Percentiles rank a stretch among this genome's conserved stretches.
Evolutionary conservation across 805 yeast genomes (phyloP).

Genomic region (Barnettozyma populi): DNA sequence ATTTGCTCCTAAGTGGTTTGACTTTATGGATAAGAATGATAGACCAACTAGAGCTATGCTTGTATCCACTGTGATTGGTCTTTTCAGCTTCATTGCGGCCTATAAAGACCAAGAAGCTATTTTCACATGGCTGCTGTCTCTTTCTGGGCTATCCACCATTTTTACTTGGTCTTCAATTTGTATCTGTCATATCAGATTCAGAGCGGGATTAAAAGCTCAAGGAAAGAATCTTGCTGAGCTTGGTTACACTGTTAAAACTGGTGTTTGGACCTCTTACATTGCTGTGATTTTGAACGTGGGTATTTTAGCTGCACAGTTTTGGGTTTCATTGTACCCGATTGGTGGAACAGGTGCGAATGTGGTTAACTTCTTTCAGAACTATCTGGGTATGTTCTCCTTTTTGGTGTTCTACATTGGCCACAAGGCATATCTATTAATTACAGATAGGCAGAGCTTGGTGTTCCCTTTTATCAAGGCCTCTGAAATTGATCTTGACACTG

Average conservation of each 20-base stretch:
- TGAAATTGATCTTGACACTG: constrained; percentile 41
- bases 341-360: constrained; percentile 35
- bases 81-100: constrained; percentile 66
- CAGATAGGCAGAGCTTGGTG: constrained; percentile 25
- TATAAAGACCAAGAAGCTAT: constrained; percentile 50
- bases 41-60: constrained; percentile 54
- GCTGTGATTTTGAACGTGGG: constrained; percentile 45
- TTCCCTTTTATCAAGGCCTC: constrained; percentile 29
- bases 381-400: constrained; percentile 43
- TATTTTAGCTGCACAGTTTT: constrained; percentile 54
- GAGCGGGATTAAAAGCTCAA: constrained; percentile 52
- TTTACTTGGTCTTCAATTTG: constrained; percentile 61
- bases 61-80: constrained; percentile 47
- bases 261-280: constrained; percentile 47
- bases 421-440: constrained; percentile 37
- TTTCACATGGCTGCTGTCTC: constrained; percentile 59
- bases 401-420: constrained; percentile 43
- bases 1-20: constrained; percentile 50
- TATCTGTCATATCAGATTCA: constrained; percentile 50
- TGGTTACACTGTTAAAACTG: constrained; percentile 47
- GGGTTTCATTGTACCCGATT: constrained; percentile 61
- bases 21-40: constrained; percentile 51
- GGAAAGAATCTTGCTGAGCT: constrained; percentile 45
- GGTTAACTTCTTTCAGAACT: constrained; percentile 45
- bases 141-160: constrained; percentile 56